These are phyloP conservation scores for Acidomyces sp. DNA, from an alignment of 495 filamentous ascomycete genomes.

Conservation along the genomic window DNA sequence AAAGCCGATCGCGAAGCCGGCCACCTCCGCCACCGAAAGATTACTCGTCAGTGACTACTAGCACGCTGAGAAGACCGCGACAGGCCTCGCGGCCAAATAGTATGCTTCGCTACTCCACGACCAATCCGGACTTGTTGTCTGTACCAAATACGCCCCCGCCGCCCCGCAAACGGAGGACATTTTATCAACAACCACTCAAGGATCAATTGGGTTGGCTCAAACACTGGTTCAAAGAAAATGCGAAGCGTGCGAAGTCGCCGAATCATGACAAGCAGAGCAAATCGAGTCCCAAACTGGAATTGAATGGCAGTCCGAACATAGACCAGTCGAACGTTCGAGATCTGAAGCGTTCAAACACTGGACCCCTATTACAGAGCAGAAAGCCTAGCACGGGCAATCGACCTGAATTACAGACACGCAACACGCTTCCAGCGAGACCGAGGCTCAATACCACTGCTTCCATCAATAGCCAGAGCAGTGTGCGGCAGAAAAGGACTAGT, in stretches of 20 bases:
- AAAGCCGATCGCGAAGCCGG: constrained; percentile 24
- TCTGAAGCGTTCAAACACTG: constrained; percentile 17
- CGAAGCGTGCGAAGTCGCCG: constrained; percentile 61
- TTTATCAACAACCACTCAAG: constrained; percentile 57
- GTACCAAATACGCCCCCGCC: constrained; percentile 31
- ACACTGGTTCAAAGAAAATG: constrained; percentile 69
- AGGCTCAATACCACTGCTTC: constrained; percentile 22
- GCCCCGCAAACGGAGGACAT: constrained; percentile 41
- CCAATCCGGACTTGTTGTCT: constrained; percentile 49
- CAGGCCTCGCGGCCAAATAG: constrained; percentile 31
- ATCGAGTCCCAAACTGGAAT: constrained; percentile 6
- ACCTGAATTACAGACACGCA: constrained; percentile 22
- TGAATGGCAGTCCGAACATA: not conserved
- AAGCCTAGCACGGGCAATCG: constrained; percentile 16
- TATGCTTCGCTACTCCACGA: constrained; percentile 66
- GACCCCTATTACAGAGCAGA: constrained; percentile 13
- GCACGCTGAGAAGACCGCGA: constrained; percentile 9
- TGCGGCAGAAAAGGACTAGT: constrained; percentile 56
- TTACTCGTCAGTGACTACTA: constrained; percentile 18
- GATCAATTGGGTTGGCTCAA: constrained; percentile 76
- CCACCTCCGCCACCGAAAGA: constrained; percentile 85
- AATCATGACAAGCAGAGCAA: constrained; percentile 20
- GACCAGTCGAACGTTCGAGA: constrained; percentile 1
- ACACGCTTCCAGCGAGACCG: constrained; percentile 23
- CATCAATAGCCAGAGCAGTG: constrained; percentile 25